phyloP scores from a whole-genome alignment of 116 monocot species.

The Dioscorea cayenensis region DNA sequence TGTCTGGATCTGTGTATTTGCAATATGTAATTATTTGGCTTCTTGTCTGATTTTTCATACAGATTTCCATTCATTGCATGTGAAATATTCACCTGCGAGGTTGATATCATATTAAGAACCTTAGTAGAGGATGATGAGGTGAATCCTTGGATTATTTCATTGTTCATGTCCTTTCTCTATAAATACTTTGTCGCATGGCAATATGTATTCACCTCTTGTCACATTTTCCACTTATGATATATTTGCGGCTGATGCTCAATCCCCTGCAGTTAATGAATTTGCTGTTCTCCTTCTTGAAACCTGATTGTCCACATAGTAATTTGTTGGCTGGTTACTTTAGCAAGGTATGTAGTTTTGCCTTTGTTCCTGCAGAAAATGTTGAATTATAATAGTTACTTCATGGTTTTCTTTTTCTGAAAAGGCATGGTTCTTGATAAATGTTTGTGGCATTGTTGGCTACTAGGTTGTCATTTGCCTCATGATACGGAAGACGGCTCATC shows the following conservation, averaged over 20 bases:
- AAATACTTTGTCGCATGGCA: neutral
- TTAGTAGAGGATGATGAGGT: slow-evolving; percentile 90
- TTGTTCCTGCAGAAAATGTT: slow-evolving; percentile 1
- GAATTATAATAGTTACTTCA: neutral
- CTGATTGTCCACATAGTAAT: slow-evolving; percentile 57
- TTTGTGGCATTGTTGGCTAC: neutral
- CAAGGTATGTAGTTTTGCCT: slow-evolving; percentile 45
- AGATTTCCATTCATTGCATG: slow-evolving; percentile 98
- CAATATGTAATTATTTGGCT: slow-evolving; percentile 3
- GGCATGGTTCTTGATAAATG: neutral
- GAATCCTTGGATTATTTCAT: neutral
- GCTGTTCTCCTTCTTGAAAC: slow-evolving; percentile 87
- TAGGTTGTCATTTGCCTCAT: slow-evolving; percentile 85
- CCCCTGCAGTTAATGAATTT: slow-evolving; percentile 58
- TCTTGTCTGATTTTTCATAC: slow-evolving; percentile 4
- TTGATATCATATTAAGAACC: slow-evolving; percentile 79
- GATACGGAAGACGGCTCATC: slow-evolving; percentile 48
- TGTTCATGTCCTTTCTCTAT: neutral
- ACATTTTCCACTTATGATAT: neutral
- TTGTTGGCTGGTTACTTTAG: slow-evolving; percentile 89
- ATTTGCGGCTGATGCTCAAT: neutral
- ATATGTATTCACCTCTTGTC: neutral
- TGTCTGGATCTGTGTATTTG: too few relatives aligned
- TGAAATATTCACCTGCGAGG: slow-evolving; percentile 99
- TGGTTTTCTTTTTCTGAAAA: neutral